Evolutionary conservation across 2,329 filamentous ascomycete genomes (phyloP).

Genomic region (Dryadomyces quercivorus): DNA sequence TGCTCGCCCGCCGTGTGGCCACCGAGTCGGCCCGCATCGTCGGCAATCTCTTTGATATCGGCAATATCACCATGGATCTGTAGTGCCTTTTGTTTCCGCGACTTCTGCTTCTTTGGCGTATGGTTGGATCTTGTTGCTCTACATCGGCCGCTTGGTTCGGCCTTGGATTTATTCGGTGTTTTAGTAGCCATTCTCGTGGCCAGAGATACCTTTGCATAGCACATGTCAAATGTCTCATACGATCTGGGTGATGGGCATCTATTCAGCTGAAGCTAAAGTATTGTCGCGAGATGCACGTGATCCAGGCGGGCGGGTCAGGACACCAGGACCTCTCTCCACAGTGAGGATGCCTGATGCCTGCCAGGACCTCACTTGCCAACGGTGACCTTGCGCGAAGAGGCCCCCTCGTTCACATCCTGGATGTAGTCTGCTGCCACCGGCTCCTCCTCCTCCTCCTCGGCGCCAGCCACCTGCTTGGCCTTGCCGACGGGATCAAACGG

Average conservation of each 20-base stretch:
- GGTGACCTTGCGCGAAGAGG: neutral
- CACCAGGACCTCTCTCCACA: too few relatives aligned
- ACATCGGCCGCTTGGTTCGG: too few relatives aligned
- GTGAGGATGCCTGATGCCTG: too few relatives aligned
- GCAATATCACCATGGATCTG: conserved; percentile 13
- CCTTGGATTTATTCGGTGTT: too few relatives aligned
- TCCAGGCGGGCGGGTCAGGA: too few relatives aligned
- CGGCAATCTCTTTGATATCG: conserved; percentile 12
- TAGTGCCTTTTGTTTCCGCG: neutral
- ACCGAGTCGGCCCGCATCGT: conserved; percentile 8
- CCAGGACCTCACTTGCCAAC: neutral
- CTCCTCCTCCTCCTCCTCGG: neutral
- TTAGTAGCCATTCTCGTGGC: too few relatives aligned
- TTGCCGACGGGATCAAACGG: conserved; percentile 56
- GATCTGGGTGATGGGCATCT: too few relatives aligned
- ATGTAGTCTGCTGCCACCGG: neutral
- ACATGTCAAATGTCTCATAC: too few relatives aligned
- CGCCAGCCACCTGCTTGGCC: neutral
- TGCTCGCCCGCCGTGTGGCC: conserved; percentile 21
- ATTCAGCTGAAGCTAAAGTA: too few relatives aligned
- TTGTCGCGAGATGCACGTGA: too few relatives aligned
- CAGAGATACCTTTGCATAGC: too few relatives aligned
- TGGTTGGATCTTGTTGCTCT: neutral
- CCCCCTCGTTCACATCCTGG: neutral
- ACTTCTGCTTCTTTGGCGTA: neutral